A percentile compares a stretch with the other conserved stretches of the same genome.
phyloP scores from a whole-genome alignment of 2,329 filamentous ascomycete genomes.

The Teratosphaeriaceae sp. region DNA sequence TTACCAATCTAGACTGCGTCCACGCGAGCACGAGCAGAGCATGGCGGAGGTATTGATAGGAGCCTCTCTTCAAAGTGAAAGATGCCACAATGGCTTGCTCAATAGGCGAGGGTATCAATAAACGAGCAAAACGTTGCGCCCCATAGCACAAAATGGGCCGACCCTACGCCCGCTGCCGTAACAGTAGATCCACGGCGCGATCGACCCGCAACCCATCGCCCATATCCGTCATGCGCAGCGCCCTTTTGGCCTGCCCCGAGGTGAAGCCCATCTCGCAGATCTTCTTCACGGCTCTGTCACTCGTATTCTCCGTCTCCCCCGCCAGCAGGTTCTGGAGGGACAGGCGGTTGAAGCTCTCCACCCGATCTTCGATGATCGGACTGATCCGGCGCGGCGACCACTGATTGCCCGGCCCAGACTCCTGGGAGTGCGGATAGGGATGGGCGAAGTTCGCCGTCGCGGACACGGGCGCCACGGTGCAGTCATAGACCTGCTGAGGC shows the following conservation, averaged over 20 bases:
- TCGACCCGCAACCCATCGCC: conserved; percentile 54
- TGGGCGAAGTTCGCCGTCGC: background rate
- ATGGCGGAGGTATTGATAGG: no score
- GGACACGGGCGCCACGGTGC: background rate
- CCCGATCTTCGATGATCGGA: conserved; percentile 23
- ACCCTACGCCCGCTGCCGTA: conserved; percentile 28
- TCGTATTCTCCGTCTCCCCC: conserved; percentile 43
- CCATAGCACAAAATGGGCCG: background rate
- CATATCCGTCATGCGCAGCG: conserved; percentile 52
- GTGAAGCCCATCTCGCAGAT: conserved; percentile 57
- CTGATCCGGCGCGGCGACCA: conserved; percentile 16
- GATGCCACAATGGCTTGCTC: no score
- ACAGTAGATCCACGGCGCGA: conserved; percentile 50
- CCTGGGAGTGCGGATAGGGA: background rate
- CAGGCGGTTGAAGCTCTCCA: conserved; percentile 16
- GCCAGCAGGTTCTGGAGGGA: conserved; percentile 15
- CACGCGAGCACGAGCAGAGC: no score
- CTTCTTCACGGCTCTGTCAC: conserved; percentile 49
- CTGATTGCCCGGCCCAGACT: background rate
- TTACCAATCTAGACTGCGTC: no score
- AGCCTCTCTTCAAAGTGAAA: no score
- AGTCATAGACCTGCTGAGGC: background rate
- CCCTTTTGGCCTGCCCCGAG: conserved; percentile 48
- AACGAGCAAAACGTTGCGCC: background rate
- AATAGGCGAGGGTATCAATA: conserved; percentile 1